A percentile compares a stretch with the other conserved stretches of the same genome.
Conservation (phyloP, 2,329 filamentous ascomycete species). For the Colletotrichum godetiae region DNA sequence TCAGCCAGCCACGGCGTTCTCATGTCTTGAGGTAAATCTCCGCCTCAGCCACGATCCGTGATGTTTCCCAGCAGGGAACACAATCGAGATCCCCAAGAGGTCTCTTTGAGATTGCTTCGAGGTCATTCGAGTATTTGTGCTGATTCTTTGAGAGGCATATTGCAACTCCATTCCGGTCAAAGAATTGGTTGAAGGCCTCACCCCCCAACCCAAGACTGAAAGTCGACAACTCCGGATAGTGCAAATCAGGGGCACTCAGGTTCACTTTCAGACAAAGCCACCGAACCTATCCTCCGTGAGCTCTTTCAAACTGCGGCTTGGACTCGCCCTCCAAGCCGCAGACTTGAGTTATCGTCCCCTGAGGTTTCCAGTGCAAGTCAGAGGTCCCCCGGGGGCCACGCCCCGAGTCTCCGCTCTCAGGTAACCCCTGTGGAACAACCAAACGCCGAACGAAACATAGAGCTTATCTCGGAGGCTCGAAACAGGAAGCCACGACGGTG, state of each 20-base stretch:
- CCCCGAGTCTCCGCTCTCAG: not conserved
- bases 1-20: constrained; percentile 18
- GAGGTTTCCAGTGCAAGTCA: not conserved
- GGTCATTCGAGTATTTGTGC: too few relatives aligned
- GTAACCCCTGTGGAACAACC: not conserved
- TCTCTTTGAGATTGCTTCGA: not conserved
- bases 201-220: not conserved
- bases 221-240: not conserved
- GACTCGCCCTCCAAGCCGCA: constrained; percentile 1
- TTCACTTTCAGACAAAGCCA: constrained; percentile 27
- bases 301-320: not conserved
- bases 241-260: not conserved
- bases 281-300: not conserved
- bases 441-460: constrained; percentile 22
- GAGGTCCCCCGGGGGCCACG: not conserved
- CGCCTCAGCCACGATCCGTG: not conserved
- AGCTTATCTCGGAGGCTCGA: not conserved
- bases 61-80: not conserved
- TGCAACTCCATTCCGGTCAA: not conserved
- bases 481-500: constrained; percentile 31
- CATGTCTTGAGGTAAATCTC: constrained; percentile 10
- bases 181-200: not conserved
- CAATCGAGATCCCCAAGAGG: not conserved
- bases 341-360: constrained; percentile 1
- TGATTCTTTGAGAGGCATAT: not conserved